Conservation (phyloP, 805 yeast genomes). For the Wickerhamomyces subpelliculosus region DNA sequence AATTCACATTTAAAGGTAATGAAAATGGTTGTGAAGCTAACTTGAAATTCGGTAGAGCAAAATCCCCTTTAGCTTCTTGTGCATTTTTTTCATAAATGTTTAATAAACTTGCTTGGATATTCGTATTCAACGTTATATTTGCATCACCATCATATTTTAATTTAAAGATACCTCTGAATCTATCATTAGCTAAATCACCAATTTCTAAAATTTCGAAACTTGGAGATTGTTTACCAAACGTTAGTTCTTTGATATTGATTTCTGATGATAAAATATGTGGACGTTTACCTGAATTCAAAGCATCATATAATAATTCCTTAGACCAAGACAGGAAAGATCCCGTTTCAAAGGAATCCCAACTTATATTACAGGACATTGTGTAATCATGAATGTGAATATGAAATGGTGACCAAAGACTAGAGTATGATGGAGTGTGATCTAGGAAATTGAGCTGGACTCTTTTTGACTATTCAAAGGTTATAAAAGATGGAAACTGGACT, state of each 20-base stretch:
- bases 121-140: slow-evolving; percentile 64
- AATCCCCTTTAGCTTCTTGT: slow-evolving; percentile 25
- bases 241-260: slow-evolving; percentile 59
- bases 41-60: slow-evolving; percentile 61
- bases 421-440: too few species aligned
- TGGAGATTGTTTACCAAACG: slow-evolving; percentile 72
- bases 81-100: slow-evolving; percentile 44
- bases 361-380: slow-evolving; percentile 70
- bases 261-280: slow-evolving; percentile 67
- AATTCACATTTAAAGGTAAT: slow-evolving; percentile 69
- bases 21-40: slow-evolving; percentile 63
- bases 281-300: slow-evolving; percentile 65
- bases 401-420: background rate
- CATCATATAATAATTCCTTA: slow-evolving; percentile 57
- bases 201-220: slow-evolving; percentile 72
- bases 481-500: too few species aligned
- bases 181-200: slow-evolving; percentile 71
- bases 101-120: slow-evolving; percentile 79
- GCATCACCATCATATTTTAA: slow-evolving; percentile 73
- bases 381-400: background rate
- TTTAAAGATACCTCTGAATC: slow-evolving; percentile 78
- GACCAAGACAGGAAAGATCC: slow-evolving; percentile 58
- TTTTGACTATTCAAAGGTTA: too few species aligned
- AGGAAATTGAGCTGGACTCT: too few species aligned
- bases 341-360: slow-evolving; percentile 70